Conservation (phyloP, 2,329 filamentous ascomycete genomes). For the Plenodomus lindquistii region DNA sequence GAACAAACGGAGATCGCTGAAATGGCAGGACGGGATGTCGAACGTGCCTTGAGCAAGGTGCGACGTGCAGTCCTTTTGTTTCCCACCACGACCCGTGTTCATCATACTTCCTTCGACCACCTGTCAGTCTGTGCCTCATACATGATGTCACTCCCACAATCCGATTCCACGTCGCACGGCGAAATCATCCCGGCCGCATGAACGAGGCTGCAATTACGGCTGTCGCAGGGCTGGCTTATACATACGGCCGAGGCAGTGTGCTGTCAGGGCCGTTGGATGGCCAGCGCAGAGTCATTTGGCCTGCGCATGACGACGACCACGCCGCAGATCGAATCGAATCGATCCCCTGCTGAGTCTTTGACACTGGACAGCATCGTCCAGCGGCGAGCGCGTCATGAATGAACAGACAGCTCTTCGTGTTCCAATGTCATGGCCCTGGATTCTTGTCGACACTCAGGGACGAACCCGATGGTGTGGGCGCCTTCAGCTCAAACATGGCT, state of each 20-base stretch:
- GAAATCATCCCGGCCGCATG: conserved; percentile 5
- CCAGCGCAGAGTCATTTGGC: conserved; percentile 21
- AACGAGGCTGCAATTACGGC: conserved; percentile 14
- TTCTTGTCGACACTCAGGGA: conserved; percentile 30
- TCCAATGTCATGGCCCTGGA: conserved; percentile 7
- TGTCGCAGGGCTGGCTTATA: conserved; percentile 4
- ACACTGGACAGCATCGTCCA: neutral
- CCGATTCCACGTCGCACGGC: conserved; percentile 4
- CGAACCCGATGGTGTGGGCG: conserved; percentile 26
- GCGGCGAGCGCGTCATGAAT: conserved; percentile 7
- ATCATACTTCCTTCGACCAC: conserved; percentile 7
- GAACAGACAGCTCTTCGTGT: neutral
- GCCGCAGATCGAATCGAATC: conserved; percentile 4
- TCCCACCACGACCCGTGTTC: conserved; percentile 13
- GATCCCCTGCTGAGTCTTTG: neutral
- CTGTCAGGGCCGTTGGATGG: conserved; percentile 25
- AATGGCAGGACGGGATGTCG: conserved; percentile 6
- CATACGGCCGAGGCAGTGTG: conserved; percentile 23
- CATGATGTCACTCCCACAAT: conserved; percentile 27
- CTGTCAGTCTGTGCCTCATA: conserved; percentile 17
- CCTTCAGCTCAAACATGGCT: conserved; percentile 34
- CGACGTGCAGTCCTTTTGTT: conserved; percentile 16
- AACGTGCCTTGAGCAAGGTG: conserved; percentile 14
- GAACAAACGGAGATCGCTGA: neutral
- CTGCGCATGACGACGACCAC: conserved; percentile 20